These are phyloP conservation scores for Spathaspora girioi DNA, from an alignment of 805 yeast species.

Conservation along the genomic window DNA sequence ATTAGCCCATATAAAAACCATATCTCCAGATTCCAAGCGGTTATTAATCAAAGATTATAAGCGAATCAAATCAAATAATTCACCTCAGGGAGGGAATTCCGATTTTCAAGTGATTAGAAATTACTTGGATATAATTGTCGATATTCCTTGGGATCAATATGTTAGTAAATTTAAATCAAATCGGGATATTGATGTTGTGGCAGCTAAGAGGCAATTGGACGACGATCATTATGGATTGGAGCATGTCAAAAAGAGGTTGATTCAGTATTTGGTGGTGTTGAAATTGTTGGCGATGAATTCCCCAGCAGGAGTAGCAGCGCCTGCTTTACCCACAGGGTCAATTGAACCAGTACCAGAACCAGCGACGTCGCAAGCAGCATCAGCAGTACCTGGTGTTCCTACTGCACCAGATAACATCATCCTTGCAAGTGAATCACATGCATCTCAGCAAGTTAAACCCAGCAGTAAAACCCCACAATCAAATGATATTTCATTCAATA, in stretches of 20 bases:
- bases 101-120: constrained; percentile 64
- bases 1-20: constrained; percentile 30
- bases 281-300: constrained; percentile 49
- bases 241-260: constrained; percentile 57
- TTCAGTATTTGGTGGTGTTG: constrained; percentile 78
- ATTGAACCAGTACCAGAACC: not conserved
- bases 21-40: constrained; percentile 37
- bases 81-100: constrained; percentile 38
- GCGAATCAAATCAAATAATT: constrained; percentile 48
- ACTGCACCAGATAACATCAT: too few species aligned
- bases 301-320: constrained; percentile 11
- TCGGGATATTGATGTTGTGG: constrained; percentile 47
- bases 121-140: constrained; percentile 62
- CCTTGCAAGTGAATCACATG: constrained; percentile 1
- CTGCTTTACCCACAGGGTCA: not conserved
- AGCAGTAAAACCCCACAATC: too few species aligned
- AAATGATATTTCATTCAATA: constrained; percentile 12
- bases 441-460: constrained; percentile 20
- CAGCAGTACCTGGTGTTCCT: too few species aligned
- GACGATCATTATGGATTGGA: constrained; percentile 42
- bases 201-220: constrained; percentile 36
- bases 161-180: constrained; percentile 29
- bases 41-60: constrained; percentile 48
- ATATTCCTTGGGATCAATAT: constrained; percentile 56
- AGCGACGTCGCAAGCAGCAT: too few species aligned